A percentile compares a stretch with the other conserved stretches of the same genome.
These are phyloP conservation scores for Rosellinia necatrix DNA, from an alignment of 2,329 filamentous ascomycete species.

Conservation along the genomic window DNA sequence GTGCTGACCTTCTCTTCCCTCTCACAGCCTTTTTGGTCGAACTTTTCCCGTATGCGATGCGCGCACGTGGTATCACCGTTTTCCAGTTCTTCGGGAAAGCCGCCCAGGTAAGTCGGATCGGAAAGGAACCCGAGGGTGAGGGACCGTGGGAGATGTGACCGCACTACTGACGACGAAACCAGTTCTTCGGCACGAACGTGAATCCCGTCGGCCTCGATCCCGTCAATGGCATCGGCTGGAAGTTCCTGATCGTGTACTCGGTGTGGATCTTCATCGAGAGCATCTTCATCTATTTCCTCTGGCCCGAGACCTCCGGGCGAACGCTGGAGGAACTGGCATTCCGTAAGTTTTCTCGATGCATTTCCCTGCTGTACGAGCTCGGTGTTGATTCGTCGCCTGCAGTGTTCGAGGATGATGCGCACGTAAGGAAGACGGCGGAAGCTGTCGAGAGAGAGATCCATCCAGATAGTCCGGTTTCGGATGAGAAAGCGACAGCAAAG, in stretches of 20 bases:
- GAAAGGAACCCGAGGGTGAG: too few relatives aligned
- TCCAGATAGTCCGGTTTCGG: slow-evolving; percentile 28
- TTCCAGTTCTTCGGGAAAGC: slow-evolving; percentile 41
- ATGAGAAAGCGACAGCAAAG: slow-evolving; percentile 27
- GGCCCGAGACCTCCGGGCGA: slow-evolving; percentile 77
- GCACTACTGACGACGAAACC: slow-evolving; percentile 1
- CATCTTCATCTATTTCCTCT: slow-evolving; percentile 71
- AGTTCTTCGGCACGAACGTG: slow-evolving; percentile 50
- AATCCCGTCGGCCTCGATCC: slow-evolving; percentile 42
- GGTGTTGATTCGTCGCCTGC: slow-evolving; percentile 18
- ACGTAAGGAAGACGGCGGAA: slow-evolving; percentile 31
- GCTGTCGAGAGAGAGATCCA: slow-evolving; percentile 40
- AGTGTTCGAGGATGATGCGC: slow-evolving; percentile 40
- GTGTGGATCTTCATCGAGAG: slow-evolving; percentile 38
- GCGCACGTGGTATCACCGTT: slow-evolving; percentile 57
- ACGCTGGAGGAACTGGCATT: slow-evolving; percentile 66
- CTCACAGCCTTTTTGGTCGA: slow-evolving; percentile 53
- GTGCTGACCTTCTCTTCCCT: neutral
- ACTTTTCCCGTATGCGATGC: slow-evolving; percentile 57
- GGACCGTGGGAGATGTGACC: neutral
- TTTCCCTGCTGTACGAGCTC: neutral
- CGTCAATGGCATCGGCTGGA: slow-evolving; percentile 37
- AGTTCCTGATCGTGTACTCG: slow-evolving; percentile 38
- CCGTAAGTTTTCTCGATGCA: slow-evolving; percentile 28
- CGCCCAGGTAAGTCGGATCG: slow-evolving; percentile 31